Percentiles rank a stretch among this genome's conserved stretches.
Conservation (phyloP, 495 filamentous ascomycete species). For the Trichoderma virens region DNA sequence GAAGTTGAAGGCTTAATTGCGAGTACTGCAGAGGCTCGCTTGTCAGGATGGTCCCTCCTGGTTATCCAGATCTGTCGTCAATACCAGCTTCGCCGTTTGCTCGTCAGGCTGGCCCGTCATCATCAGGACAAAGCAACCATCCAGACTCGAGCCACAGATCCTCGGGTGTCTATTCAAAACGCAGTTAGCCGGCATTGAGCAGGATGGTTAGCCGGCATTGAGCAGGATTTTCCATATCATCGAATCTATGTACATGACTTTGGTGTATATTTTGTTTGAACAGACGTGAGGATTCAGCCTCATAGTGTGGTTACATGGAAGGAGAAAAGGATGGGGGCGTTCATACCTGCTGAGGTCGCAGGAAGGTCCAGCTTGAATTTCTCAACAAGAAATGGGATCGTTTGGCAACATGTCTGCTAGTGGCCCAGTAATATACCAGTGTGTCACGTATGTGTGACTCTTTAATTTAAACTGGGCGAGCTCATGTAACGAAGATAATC, state of each 20-base stretch:
- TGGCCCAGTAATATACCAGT: neutral
- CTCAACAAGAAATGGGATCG: neutral
- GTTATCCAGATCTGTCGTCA: neutral
- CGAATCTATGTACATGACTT: neutral
- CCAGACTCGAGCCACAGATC: neutral
- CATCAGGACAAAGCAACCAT: neutral
- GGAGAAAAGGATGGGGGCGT: neutral
- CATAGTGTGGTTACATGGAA: neutral
- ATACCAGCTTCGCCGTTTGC: neutral
- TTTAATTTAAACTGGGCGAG: neutral
- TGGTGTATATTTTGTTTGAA: neutral
- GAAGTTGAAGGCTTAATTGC: neutral
- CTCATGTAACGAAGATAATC: neutral
- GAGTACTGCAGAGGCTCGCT: slow-evolving; percentile 5
- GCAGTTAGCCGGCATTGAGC: neutral
- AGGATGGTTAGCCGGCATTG: neutral
- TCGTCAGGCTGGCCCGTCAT: neutral
- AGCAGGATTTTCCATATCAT: neutral
- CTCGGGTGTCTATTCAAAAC: slow-evolving; percentile 1
- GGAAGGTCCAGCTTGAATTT: neutral
- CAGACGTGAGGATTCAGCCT: neutral
- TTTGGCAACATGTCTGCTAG: neutral
- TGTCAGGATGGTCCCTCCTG: neutral
- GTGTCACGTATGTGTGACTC: neutral
- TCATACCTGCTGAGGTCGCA: neutral